These are phyloP conservation scores for Capsicum chinense DNA, from an alignment of 257 asterid genomes.

Conservation along the genomic window DNA sequence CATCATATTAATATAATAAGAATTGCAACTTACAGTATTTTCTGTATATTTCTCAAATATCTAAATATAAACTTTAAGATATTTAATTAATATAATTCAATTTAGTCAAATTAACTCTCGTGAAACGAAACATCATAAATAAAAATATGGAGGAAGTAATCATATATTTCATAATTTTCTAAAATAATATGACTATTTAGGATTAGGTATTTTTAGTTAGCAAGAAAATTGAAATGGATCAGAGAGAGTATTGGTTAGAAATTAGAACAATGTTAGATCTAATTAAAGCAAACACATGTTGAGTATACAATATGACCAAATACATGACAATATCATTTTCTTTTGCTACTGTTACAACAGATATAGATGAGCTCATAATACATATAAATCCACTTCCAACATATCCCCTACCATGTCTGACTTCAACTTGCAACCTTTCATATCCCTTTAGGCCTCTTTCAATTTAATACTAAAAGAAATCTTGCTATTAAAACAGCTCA, in stretches of 20 bases:
- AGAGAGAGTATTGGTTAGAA: neutral
- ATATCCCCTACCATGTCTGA: constrained; percentile 21
- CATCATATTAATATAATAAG: no score
- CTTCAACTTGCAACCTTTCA: constrained; percentile 36
- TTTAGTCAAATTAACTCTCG: no score
- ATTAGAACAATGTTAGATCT: neutral
- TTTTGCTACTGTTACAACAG: constrained; percentile 48
- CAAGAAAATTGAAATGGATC: neutral
- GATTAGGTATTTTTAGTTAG: no score
- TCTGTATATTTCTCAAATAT: no score
- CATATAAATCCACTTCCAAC: constrained; percentile 41
- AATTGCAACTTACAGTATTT: no score
- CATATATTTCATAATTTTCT: neutral
- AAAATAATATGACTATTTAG: neutral
- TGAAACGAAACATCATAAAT: no score
- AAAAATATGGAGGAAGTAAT: neutral
- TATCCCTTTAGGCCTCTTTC: constrained; percentile 30
- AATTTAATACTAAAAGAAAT: neutral
- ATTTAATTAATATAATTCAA: no score
- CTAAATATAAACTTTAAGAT: no score
- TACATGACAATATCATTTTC: constrained; percentile 42
- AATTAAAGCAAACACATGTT: constrained; percentile 16
- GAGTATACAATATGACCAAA: constrained; percentile 1
- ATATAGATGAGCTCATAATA: constrained; percentile 44
- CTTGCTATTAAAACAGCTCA: constrained; percentile 50